Conservation (phyloP, 2,329 filamentous ascomycete genomes). For the Nakataea oryzae region DNA sequence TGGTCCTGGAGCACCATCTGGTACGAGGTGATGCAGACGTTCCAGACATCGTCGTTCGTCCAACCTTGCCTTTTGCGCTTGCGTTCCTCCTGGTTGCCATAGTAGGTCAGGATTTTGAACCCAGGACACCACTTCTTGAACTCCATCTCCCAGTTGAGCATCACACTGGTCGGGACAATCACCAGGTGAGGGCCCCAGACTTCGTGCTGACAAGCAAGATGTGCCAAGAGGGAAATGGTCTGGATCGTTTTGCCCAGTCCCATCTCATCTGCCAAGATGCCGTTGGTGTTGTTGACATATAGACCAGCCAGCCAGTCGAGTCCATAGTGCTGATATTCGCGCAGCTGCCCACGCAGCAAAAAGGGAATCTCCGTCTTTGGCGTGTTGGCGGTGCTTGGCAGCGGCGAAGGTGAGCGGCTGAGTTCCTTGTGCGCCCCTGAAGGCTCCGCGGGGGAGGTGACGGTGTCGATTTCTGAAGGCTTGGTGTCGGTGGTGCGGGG, state of each 20-base stretch:
- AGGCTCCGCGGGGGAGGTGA: constrained; percentile 24
- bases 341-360: constrained; percentile 74
- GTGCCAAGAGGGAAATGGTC: constrained; percentile 86
- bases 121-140: constrained; percentile 99
- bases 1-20: constrained; percentile 92
- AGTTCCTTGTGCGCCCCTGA: constrained; percentile 18
- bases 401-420: constrained; percentile 21
- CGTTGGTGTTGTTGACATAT: constrained; percentile 87
- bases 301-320: constrained; percentile 92
- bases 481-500: constrained; percentile 40
- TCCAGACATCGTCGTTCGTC: constrained; percentile 89
- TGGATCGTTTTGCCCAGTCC: constrained; percentile 97
- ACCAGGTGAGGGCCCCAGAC: constrained; percentile 96
- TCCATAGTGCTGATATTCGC: constrained; percentile 96
- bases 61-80: constrained; percentile 85
- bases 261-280: constrained; percentile 97
- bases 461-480: constrained; percentile 35
- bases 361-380: constrained; percentile 68
- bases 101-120: constrained; percentile 97
- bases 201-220: constrained; percentile 80
- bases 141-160: constrained; percentile 99
- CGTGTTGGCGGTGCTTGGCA: constrained; percentile 18
- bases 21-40: constrained; percentile 96
- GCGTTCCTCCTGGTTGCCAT: constrained; percentile 86
- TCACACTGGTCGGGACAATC: constrained; percentile 94